Percentiles rank a stretch among this genome's conserved stretches.
These are phyloP conservation scores for Kodamaea sagamina DNA, from an alignment of 805 yeast genomes.

Conservation along the genomic window DNA sequence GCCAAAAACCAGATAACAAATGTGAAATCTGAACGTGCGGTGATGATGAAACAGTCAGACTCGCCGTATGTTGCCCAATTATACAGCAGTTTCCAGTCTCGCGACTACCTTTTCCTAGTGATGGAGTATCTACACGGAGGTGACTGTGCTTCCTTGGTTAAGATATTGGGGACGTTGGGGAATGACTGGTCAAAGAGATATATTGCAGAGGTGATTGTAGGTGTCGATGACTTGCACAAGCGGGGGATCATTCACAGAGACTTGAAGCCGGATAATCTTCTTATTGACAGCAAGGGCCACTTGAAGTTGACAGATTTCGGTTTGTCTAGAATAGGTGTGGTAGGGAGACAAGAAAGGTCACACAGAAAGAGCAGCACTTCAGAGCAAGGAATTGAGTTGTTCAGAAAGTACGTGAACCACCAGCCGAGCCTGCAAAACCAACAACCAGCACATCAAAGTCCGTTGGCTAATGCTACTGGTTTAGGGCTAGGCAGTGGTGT, in stretches of 20 bases:
- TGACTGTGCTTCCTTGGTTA: conserved; percentile 84
- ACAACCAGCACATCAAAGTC: conserved; percentile 24
- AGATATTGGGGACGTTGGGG: conserved; percentile 79
- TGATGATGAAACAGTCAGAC: conserved; percentile 96
- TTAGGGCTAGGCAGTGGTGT: conserved; percentile 10
- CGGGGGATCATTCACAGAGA: conserved; percentile 94
- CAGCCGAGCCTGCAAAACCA: conserved; percentile 8
- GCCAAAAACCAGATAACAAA: conserved; percentile 95
- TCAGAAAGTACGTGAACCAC: conserved; percentile 30
- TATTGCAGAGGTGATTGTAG: conserved; percentile 86
- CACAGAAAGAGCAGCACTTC: conserved; percentile 45
- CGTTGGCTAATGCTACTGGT: conserved; percentile 23
- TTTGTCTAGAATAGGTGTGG: conserved; percentile 82
- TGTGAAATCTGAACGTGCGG: conserved; percentile 92
- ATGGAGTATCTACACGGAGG: conserved; percentile 98
- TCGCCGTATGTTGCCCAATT: conserved; percentile 91
- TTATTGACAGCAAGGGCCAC: conserved; percentile 87
- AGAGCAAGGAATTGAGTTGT: conserved; percentile 44
- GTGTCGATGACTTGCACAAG: conserved; percentile 84
- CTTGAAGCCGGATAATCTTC: conserved; percentile 88
- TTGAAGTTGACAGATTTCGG: conserved; percentile 95
- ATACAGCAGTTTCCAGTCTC: conserved; percentile 84
- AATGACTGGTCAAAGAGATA: conserved; percentile 85
- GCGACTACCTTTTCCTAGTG: conserved; percentile 82
- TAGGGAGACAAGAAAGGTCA: conserved; percentile 63